Evolutionary conservation across 257 asterid genomes (phyloP), one percentile per base, ranked within the genome.

Genomic region (Solanum chaucha): DNA sequence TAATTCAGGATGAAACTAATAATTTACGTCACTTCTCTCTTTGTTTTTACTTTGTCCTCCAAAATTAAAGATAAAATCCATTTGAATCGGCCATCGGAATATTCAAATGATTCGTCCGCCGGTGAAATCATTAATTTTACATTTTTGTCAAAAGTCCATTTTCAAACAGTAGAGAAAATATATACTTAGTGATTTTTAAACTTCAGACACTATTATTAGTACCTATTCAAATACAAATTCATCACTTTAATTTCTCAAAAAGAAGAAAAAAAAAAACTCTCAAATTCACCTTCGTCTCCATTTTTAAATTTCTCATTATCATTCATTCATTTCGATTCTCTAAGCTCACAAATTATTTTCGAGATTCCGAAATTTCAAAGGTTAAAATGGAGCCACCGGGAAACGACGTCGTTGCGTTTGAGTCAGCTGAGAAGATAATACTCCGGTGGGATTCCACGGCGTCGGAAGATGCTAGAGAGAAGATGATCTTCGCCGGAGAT

Each of bases 371-470:
- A 36, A 20, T 81, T 68, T 22, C 88, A 11, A 58, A 81, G 19
- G 19, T n/a, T 64, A 3, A 19, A 86, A 94, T 94, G 98, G 95
- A 94, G 71, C 93, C 98, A 83, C 96, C 96, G 88, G 94, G 82
- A 40, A 88, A 89, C 86, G 86, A 87, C 88, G n/a, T 86, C 87
- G 91, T 26, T 1, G 46, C 87, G 8, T 81, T 87, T 17, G 90
- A 86, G 40, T 90, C 94, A 24, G 95, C 99, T 13, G 93, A 93
- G 88, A 91, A 89, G 48, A 89, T 93, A 35, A 93, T 95, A 64
- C 95, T 93, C 32, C 94, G 97, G 0, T 97, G 99, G 98, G 99
- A 95, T 90, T 94, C 99, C 61, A 90, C 96, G 46, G 96, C 93
- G 26, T 92, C 98, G 11, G 96, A 92, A 20, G 95, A 92, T 17